phyloP scores from a whole-genome alignment of 2,329 filamentous ascomycete genomes.

The Verticillium isaacii region DNA sequence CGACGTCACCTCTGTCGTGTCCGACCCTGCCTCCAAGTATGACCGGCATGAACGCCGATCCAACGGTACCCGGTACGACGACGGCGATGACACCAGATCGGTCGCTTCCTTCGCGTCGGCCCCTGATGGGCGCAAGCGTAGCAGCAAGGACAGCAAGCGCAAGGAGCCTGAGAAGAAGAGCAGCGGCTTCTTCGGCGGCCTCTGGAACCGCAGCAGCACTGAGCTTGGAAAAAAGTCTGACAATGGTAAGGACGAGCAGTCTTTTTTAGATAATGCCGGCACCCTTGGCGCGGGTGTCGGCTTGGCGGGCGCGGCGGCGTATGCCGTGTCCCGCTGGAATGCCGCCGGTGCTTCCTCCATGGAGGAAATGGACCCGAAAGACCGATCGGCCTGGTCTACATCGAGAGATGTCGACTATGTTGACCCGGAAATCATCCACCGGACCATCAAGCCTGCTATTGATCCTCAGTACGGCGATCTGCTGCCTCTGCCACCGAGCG shows the following conservation, averaged over 20 bases:
- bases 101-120: slow-evolving; percentile 35
- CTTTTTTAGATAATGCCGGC: slow-evolving; percentile 71
- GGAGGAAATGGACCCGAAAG: slow-evolving; percentile 24
- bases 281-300: slow-evolving; percentile 67
- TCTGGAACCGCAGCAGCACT: slow-evolving; percentile 29
- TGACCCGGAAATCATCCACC: slow-evolving; percentile 54
- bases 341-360: slow-evolving; percentile 40
- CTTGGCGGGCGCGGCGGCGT: slow-evolving; percentile 46
- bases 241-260: slow-evolving; percentile 30
- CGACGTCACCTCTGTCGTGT: slow-evolving; percentile 46
- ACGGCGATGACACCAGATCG: slow-evolving; percentile 41
- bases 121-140: slow-evolving; percentile 22
- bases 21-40: slow-evolving; percentile 32
- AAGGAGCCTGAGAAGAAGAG: slow-evolving; percentile 34
- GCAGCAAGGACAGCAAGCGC: slow-evolving; percentile 28
- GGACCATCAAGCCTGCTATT: slow-evolving; percentile 59
- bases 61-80: slow-evolving; percentile 33
- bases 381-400: slow-evolving; percentile 3
- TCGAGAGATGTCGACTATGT: slow-evolving; percentile 30
- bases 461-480: slow-evolving; percentile 63
- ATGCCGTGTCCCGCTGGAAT: slow-evolving; percentile 35
- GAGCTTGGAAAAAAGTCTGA: slow-evolving; percentile 32
- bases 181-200: slow-evolving; percentile 42
- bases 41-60: slow-evolving; percentile 30
- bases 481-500: slow-evolving; percentile 58